Percentiles rank a stretch among this genome's conserved stretches.
Evolutionary conservation across 257 asterid species (phyloP).

Genomic region (Gentiana straminea): DNA sequence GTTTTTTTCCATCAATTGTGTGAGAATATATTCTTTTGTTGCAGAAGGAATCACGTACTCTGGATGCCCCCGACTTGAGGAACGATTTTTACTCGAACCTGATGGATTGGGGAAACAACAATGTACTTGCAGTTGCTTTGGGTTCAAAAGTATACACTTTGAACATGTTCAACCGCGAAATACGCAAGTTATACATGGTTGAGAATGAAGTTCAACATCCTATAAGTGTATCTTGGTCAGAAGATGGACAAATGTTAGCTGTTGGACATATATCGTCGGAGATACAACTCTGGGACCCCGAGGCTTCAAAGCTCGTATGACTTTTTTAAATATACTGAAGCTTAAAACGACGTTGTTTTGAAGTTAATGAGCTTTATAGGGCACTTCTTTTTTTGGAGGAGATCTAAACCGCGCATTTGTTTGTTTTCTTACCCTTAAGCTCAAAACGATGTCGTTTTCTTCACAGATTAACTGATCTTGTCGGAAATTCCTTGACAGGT

Average conservation of each 20-base stretch:
- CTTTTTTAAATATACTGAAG: background rate
- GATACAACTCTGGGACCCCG: conserved; percentile 50
- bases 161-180: conserved; percentile 26
- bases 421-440: no score
- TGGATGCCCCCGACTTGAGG: conserved; percentile 50
- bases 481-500: no score
- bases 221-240: conserved; percentile 66
- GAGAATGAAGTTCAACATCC: conserved; percentile 25
- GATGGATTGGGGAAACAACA: conserved; percentile 71
- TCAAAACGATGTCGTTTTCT: no score
- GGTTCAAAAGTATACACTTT: conserved; percentile 36
- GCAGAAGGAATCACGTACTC: conserved; percentile 35
- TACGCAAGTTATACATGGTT: conserved; percentile 19
- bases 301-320: conserved; percentile 49
- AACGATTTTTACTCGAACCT: conserved; percentile 50
- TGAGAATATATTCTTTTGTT: conserved; percentile 1
- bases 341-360: no score
- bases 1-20: background rate
- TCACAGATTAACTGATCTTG: no score
- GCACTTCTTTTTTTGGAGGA: no score
- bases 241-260: conserved; percentile 40
- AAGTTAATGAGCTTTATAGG: no score
- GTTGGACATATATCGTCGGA: conserved; percentile 35
- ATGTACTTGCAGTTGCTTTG: conserved; percentile 50
- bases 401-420: no score